Evolutionary conservation across 73 alveolate species (phyloP).

Genomic region (Paramecium biaurelia): DNA sequence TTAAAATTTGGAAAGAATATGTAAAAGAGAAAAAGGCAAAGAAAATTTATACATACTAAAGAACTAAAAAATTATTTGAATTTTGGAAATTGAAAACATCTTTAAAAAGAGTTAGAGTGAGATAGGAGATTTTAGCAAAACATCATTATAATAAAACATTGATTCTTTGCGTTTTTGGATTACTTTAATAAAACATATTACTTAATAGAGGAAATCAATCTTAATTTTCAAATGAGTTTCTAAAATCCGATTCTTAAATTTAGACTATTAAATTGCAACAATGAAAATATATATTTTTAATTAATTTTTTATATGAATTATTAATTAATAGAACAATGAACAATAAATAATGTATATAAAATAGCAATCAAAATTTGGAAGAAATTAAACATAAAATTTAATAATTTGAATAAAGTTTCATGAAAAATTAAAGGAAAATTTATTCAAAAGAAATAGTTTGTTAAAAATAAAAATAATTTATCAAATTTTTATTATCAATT

Average conservation of each 20-base stretch:
- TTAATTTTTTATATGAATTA: not conserved
- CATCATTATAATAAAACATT: not conserved
- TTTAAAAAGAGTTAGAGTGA: not conserved
- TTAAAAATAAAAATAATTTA: too few species aligned
- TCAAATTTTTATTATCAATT: too few species aligned
- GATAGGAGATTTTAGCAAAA: not conserved
- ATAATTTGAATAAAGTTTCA: too few species aligned
- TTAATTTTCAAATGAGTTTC: not conserved
- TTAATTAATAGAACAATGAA: too few species aligned
- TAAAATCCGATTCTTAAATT: not conserved
- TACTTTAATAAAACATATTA: not conserved
- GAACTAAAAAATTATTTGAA: not conserved
- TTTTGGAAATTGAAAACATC: not conserved
- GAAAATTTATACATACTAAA: not conserved
- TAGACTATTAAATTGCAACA: not conserved
- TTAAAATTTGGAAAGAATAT: not conserved
- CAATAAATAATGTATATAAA: too few species aligned
- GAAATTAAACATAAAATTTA: too few species aligned
- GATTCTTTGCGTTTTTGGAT: not conserved
- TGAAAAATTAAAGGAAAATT: too few species aligned
- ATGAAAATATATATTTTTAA: not conserved
- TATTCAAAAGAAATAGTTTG: too few species aligned
- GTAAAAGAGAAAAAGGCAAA: not conserved
- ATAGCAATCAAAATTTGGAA: too few species aligned
- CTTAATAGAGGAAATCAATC: not conserved